A percentile compares a stretch with the other conserved stretches of the same genome.
Evolutionary conservation across 805 yeast genomes (phyloP).

Genomic region (Kluyveromyces lactis): DNA sequence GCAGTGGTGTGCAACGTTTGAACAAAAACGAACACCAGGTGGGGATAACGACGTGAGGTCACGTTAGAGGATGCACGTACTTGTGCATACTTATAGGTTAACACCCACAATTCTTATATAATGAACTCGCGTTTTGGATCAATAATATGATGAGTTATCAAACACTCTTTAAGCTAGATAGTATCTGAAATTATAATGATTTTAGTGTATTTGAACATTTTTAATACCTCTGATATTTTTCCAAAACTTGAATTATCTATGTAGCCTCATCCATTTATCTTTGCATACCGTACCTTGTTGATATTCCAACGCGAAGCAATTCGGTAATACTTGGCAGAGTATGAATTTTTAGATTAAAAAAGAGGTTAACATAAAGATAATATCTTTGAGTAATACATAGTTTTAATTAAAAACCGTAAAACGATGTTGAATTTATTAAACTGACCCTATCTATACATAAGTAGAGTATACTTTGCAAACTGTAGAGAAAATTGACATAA

Average conservation of each 20-base stretch:
- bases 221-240: constrained; percentile 17
- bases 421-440: constrained; percentile 4
- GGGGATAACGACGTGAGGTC: neutral
- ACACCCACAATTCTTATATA: too few species aligned
- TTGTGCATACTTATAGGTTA: too few species aligned
- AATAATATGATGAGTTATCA: constrained; percentile 24
- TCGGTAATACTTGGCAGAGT: too few species aligned
- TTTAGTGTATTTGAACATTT: constrained; percentile 21
- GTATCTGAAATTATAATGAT: constrained; percentile 30
- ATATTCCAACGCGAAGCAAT: too few species aligned
- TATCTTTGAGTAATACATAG: constrained; percentile 4
- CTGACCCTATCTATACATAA: neutral
- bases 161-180: constrained; percentile 29
- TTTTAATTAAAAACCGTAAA: constrained; percentile 1
- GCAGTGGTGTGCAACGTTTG: too few species aligned
- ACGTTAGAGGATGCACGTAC: neutral
- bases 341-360: too few species aligned
- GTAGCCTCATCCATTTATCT: too few species aligned
- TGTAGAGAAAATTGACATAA: constrained; percentile 2
- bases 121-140: neutral
- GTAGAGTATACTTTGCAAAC: constrained; percentile 2
- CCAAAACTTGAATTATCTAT: neutral
- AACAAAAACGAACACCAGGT: too few species aligned
- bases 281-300: too few species aligned
- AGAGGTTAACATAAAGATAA: constrained; percentile 1